phyloP scores from a whole-genome alignment of 139 green algal species.

The Micractinium conductrix region DNA sequence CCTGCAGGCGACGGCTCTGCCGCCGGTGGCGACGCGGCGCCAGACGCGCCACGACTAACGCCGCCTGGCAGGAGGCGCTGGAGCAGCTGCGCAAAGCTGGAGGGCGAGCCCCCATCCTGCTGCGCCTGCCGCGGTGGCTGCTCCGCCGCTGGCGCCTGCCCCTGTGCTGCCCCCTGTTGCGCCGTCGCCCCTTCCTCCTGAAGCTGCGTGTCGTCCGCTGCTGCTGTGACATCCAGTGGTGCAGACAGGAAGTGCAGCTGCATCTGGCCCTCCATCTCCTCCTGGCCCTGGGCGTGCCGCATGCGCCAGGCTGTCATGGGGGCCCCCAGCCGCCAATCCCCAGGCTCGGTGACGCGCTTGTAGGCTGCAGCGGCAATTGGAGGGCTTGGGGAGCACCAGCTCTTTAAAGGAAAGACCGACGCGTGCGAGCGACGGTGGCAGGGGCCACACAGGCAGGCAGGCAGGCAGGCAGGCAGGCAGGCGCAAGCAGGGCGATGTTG shows the following conservation, averaged over 20 bases:
- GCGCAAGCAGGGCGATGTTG: too few species aligned
- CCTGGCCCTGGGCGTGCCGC: conserved; percentile 70
- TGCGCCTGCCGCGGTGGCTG: neutral
- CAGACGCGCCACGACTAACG: too few species aligned
- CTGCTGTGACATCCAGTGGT: neutral
- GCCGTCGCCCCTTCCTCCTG: too few species aligned
- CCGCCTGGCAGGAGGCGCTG: too few species aligned
- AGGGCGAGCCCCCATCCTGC: neutral
- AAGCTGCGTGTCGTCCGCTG: neutral
- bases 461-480: too few species aligned
- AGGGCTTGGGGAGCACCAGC: too few species aligned
- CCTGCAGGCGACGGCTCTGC: too few species aligned
- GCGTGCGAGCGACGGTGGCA: neutral
- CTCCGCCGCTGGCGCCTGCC: too few species aligned
- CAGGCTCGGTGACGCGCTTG: conserved; percentile 25
- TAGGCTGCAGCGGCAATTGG: conserved; percentile 22
- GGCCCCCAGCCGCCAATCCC: conserved; percentile 54
- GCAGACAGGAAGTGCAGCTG: conserved; percentile 58
- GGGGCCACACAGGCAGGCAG: neutral
- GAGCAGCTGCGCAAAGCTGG: too few species aligned
- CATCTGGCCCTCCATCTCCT: conserved; percentile 68
- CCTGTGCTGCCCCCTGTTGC: too few species aligned
- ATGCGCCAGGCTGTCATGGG: conserved; percentile 65
- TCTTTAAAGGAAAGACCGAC: too few species aligned
- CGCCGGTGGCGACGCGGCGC: too few species aligned